phyloP scores from a whole-genome alignment of 129 eudicot genomes.

The Oenanthe sinensis region DNA sequence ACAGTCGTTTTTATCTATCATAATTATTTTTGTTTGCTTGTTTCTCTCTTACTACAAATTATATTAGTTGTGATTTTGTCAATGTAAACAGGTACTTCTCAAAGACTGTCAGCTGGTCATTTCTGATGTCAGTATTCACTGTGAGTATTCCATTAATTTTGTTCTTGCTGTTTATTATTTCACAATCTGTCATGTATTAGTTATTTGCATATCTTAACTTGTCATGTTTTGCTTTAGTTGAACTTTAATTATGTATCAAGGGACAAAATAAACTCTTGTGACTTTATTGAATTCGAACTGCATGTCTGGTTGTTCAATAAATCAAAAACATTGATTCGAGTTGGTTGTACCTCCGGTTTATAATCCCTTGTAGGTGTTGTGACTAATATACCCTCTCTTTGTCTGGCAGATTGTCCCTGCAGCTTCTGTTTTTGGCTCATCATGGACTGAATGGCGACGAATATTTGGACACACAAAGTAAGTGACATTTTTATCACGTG shows the following conservation, averaged over 20 bases:
- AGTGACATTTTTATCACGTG: slow-evolving; percentile 9
- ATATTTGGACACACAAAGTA: slow-evolving; percentile 74
- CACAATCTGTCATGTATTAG: neutral
- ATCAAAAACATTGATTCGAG: neutral
- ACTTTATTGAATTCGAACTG: neutral
- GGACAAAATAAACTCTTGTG: neutral
- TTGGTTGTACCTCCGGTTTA: neutral
- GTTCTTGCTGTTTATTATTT: neutral
- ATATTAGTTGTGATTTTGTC: neutral
- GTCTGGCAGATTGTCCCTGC: slow-evolving; percentile 67
- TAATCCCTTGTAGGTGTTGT: slow-evolving; percentile 11
- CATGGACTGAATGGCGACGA: slow-evolving; percentile 80
- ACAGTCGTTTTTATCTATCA: neutral
- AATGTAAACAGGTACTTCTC: slow-evolving; percentile 36
- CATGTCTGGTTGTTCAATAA: neutral
- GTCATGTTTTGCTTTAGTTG: neutral
- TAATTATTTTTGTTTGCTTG: neutral
- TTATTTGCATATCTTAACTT: neutral
- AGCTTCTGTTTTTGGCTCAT: slow-evolving; percentile 76
- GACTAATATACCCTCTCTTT: neutral
- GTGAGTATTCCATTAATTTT: slow-evolving; percentile 35
- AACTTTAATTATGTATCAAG: neutral
- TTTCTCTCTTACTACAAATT: neutral
- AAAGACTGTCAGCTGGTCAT: slow-evolving; percentile 76
- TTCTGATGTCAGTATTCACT: slow-evolving; percentile 80